These are phyloP conservation scores for Chlorella sorokiniana DNA, from an alignment of 139 green algal genomes.

Conservation along the genomic window DNA sequence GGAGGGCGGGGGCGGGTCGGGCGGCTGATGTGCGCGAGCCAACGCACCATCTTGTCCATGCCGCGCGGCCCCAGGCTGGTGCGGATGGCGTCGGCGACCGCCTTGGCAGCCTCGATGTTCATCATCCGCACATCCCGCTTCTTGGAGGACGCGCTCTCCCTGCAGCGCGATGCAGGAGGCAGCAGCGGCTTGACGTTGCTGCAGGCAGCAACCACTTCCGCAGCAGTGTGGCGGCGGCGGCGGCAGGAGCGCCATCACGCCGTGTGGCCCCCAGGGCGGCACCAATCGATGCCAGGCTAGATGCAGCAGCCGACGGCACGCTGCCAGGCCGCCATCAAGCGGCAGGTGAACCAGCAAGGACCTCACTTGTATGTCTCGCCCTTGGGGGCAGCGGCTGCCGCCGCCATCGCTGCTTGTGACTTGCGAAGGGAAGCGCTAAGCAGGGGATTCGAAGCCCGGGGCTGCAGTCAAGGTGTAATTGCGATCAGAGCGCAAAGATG, in stretches of 20 bases:
- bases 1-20: no score
- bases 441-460: background rate
- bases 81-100: constrained; percentile 94
- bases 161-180: constrained; percentile 37
- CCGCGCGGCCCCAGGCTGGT: constrained; percentile 93
- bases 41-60: constrained; percentile 99
- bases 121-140: constrained; percentile 91
- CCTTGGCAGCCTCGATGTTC: constrained; percentile 99
- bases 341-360: background rate
- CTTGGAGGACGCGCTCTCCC: constrained; percentile 81
- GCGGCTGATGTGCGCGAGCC: no score
- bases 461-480: background rate
- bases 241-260: background rate
- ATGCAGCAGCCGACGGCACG: background rate
- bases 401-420: constrained; percentile 22
- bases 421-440: no score
- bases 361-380: constrained; percentile 57
- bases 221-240: background rate
- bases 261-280: background rate
- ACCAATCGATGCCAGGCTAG: background rate
- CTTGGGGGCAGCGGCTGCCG: constrained; percentile 23
- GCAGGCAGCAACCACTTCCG: background rate
- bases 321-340: background rate
- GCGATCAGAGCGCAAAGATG: no score
- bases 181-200: background rate